A percentile compares a stretch with the other conserved stretches of the same genome.
phyloP scores from a whole-genome alignment of 441 rosid species.

The Aleurites moluccanus region DNA sequence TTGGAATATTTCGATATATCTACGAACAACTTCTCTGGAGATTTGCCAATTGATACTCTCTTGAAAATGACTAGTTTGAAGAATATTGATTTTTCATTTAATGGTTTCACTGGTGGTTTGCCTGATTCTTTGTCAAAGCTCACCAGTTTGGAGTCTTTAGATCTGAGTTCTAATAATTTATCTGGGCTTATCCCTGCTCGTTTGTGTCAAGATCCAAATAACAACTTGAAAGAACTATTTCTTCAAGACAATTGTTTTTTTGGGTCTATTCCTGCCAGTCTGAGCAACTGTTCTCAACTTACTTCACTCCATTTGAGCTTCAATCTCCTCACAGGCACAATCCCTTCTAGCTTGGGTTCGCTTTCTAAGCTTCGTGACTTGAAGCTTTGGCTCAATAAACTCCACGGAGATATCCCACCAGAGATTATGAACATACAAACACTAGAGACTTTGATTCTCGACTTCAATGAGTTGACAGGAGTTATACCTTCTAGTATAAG shows the following conservation, averaged over 20 bases:
- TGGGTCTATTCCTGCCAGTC: conserved; percentile 64
- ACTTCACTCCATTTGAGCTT: conserved; percentile 84
- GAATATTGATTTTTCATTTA: conserved; percentile 59
- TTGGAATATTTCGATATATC: conserved; percentile 62
- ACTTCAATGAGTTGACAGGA: conserved; percentile 80
- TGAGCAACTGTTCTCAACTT: conserved; percentile 74
- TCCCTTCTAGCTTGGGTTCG: conserved; percentile 72
- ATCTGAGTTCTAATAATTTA: conserved; percentile 78
- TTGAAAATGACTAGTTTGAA: conserved; percentile 59
- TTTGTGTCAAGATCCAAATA: conserved; percentile 57
- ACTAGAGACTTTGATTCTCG: conserved; percentile 75
- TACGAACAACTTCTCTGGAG: conserved; percentile 60
- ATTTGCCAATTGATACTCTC: conserved; percentile 58
- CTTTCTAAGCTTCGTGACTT: conserved; percentile 70
- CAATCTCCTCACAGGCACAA: conserved; percentile 67
- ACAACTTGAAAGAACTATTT: conserved; percentile 54
- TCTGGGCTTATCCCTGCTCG: conserved; percentile 58
- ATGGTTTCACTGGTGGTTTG: conserved; percentile 61
- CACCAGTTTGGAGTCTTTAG: conserved; percentile 53
- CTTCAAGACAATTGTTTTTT: conserved; percentile 70
- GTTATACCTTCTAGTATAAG: conserved; percentile 63
- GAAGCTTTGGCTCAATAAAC: conserved; percentile 79
- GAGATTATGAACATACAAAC: conserved; percentile 51
- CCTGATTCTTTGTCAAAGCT: conserved; percentile 59
- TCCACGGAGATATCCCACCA: conserved; percentile 76